Evolutionary conservation across 495 filamentous ascomycete species (phyloP).

Genomic region (Viridothelium virens): DNA sequence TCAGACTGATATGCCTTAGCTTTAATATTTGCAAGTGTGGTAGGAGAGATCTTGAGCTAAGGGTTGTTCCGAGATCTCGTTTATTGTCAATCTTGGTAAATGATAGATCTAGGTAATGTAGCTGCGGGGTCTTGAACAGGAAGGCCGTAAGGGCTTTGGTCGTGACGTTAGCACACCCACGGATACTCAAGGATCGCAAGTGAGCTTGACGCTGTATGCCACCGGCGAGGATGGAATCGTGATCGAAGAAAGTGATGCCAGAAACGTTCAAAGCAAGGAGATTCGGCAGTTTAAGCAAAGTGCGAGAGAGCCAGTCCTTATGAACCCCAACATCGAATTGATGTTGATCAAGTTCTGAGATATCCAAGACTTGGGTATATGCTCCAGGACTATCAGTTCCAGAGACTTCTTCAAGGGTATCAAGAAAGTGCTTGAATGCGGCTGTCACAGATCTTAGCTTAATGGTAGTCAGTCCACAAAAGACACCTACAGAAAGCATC

Average conservation of each 20-base stretch:
- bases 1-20: not conserved
- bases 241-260: slow-evolving; percentile 10
- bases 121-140: slow-evolving; percentile 3
- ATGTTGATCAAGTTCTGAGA: not conserved
- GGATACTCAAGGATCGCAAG: not conserved
- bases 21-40: slow-evolving; percentile 3
- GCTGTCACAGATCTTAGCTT: not conserved
- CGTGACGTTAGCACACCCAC: slow-evolving; percentile 1
- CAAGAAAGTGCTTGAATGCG: slow-evolving; percentile 5
- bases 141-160: slow-evolving; percentile 5
- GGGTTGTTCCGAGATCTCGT: not conserved
- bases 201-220: slow-evolving; percentile 9
- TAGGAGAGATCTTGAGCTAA: slow-evolving; percentile 4
- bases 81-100: slow-evolving; percentile 2
- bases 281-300: not conserved
- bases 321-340: slow-evolving; percentile 1
- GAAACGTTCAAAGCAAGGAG: slow-evolving; percentile 9
- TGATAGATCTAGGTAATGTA: slow-evolving; percentile 9
- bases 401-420: not conserved
- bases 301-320: slow-evolving; percentile 4
- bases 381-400: slow-evolving; percentile 2
- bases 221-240: not conserved
- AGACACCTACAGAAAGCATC: slow-evolving; percentile 9
- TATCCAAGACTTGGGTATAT: slow-evolving; percentile 2
- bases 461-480: too few species aligned